Evolutionary conservation across 495 filamentous ascomycete genomes (phyloP).

Genomic region (Aspergillus nidulans): DNA sequence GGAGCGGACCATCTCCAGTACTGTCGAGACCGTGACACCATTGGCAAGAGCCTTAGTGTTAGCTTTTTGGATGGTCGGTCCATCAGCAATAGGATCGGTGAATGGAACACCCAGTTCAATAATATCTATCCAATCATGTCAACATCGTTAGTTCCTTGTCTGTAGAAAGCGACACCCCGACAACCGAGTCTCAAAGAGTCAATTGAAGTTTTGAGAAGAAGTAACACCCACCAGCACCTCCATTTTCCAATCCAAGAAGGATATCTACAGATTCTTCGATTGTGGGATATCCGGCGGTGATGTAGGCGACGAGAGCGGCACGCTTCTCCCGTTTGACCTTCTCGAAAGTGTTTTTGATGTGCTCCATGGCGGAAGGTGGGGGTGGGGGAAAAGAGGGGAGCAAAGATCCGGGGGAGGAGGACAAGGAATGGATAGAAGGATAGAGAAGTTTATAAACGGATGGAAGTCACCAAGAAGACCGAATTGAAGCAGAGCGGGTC

Average conservation of each 20-base stretch:
- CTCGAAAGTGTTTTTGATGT: conserved; percentile 79
- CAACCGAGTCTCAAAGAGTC: neutral
- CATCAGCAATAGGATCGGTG: conserved; percentile 96
- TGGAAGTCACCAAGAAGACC: neutral
- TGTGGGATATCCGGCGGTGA: conserved; percentile 92
- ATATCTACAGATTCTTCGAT: conserved; percentile 75
- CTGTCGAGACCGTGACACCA: conserved; percentile 74
- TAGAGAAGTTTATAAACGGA: neutral
- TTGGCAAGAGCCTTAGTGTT: conserved; percentile 86
- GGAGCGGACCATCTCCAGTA: conserved; percentile 73
- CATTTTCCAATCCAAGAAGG: conserved; percentile 83
- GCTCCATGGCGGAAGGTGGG: conserved; percentile 54
- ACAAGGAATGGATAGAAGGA: neutral
- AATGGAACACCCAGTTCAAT: conserved; percentile 73
- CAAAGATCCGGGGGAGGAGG: conserved; percentile 2
- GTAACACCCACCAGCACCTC: conserved; percentile 72
- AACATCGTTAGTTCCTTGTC: neutral
- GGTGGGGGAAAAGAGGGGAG: conserved; percentile 18
- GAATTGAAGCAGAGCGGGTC: neutral
- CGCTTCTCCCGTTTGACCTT: conserved; percentile 70
- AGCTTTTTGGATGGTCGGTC: conserved; percentile 86
- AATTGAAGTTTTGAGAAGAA: neutral
- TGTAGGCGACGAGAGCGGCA: conserved; percentile 85
- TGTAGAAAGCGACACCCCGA: neutral
- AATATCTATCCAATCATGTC: conserved; percentile 27